Conservation (phyloP, 805 yeast species). For the Cyberlindnera misumaiensis region DNA sequence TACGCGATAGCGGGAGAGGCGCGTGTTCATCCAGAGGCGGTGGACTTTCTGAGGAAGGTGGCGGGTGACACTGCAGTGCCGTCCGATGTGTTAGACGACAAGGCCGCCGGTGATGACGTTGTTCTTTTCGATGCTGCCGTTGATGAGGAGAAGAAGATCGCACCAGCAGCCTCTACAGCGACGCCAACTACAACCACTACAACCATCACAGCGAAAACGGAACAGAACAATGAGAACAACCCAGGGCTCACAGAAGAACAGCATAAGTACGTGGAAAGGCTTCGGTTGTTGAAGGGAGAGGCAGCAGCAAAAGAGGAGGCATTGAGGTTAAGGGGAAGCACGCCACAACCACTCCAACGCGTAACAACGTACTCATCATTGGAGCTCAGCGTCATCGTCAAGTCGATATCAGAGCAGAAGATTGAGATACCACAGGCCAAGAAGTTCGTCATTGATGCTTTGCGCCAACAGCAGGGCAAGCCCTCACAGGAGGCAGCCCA, state of each 20-base stretch:
- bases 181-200: too few species aligned
- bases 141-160: too few species aligned
- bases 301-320: conserved; percentile 1
- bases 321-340: not conserved
- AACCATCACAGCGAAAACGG: too few species aligned
- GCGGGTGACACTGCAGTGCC: too few species aligned
- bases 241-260: not conserved
- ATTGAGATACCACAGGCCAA: not conserved
- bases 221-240: not conserved
- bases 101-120: too few species aligned
- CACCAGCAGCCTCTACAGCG: too few species aligned
- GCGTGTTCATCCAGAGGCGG: conserved; percentile 1
- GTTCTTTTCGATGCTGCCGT: too few species aligned
- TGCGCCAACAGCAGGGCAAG: not conserved
- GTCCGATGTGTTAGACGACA: too few species aligned
- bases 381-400: not conserved
- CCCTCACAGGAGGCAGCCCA: not conserved
- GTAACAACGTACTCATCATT: not conserved
- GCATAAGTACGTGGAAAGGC: not conserved
- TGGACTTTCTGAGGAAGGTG: not conserved
- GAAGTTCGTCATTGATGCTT: not conserved
- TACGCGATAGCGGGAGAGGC: not conserved
- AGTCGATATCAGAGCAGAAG: not conserved
- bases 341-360: not conserved
- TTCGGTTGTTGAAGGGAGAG: not conserved